phyloP scores from a whole-genome alignment of 2,329 filamentous ascomycete species.

The Neophaeococcomyces aloes region DNA sequence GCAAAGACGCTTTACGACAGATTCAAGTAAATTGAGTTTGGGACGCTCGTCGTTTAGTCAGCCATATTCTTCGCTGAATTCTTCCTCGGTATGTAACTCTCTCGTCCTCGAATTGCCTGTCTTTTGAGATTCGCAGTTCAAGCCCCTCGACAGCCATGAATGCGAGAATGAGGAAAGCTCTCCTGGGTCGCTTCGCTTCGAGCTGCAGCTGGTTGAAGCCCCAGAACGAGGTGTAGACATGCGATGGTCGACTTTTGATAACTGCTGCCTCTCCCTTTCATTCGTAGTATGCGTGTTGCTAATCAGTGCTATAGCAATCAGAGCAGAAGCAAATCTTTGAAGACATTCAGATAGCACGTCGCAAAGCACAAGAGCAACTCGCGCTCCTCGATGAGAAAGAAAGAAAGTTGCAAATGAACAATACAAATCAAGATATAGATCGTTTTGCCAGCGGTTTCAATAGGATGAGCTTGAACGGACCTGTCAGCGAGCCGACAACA shows the following conservation, averaged over 20 bases:
- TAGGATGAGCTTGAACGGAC: slow-evolving; percentile 42
- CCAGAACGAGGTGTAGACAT: too few species aligned
- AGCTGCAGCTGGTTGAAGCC: too few species aligned
- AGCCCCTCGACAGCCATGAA: too few species aligned
- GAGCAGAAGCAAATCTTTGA: slow-evolving; percentile 88
- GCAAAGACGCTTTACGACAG: slow-evolving; percentile 88
- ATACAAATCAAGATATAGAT: slow-evolving; percentile 63
- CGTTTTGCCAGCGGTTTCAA: slow-evolving; percentile 59
- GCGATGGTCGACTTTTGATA: background rate
- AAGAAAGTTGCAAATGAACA: slow-evolving; percentile 57
- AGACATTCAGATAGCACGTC: slow-evolving; percentile 75
- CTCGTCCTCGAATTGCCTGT: too few species aligned
- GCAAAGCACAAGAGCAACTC: slow-evolving; percentile 86
- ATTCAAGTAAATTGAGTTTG: slow-evolving; percentile 63
- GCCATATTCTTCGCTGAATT: slow-evolving; percentile 22
- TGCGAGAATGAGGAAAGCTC: too few species aligned
- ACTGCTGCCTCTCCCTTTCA: slow-evolving; percentile 12
- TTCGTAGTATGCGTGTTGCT: slow-evolving; percentile 2
- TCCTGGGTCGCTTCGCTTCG: too few species aligned
- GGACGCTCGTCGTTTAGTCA: slow-evolving; percentile 18
- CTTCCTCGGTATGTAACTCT: slow-evolving; percentile 19
- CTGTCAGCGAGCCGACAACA: slow-evolving; percentile 90
- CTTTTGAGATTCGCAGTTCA: too few species aligned
- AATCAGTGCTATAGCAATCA: background rate
- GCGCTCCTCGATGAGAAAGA: slow-evolving; percentile 58